Evolutionary conservation across 768 basidiomycete species (phyloP), one percentile per base, ranked within the genome.

Genomic region (Leucogyrophana mollusca): DNA sequence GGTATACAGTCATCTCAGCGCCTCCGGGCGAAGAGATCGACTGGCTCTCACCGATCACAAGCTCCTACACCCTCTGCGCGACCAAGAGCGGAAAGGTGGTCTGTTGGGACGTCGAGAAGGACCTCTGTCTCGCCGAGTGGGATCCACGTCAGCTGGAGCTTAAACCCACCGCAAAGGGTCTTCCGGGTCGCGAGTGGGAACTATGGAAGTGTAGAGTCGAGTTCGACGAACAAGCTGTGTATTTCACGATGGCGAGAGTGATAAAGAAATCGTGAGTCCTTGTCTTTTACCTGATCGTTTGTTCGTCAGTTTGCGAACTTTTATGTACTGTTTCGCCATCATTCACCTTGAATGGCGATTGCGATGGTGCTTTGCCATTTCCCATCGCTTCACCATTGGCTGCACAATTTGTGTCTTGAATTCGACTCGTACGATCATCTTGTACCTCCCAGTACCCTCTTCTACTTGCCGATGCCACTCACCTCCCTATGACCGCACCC

Each of bases 161-260:
- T 40, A 65, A 67, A 20, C 27, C 27, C 27, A 30, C 27, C 13
- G 27, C 6, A 30, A 30, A 30, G 27, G 27, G 27, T 13, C 6
- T 13, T 30, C 35, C 35, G 9, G 73, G 72, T 1, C 69, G 72
- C 17, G 57, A 71, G 14, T 87, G 85, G 85, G 83, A 86, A 55
- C 57, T 88, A 4, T 87, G 85, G 86, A 88, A 88, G 56, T 87
- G 86, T 53, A 67, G 85, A 8, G 85, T 88, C 14, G 86, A 87
- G 56, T 87, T 86, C 56, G 84, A 86, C 33, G 76, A 80, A 52
- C 68, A 80, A 47, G 78, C 80, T 0, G 85, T 87, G 27, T 88
- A 78, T 62, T 86, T 88, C 55, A 84, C 81, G 0, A 87, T 87
- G 84, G 85, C 85, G 1, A 83, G 80, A 58, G 73, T 82, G 22